These are phyloP conservation scores for Cicer bijugum DNA, from an alignment of 306 rosid species.

Conservation along the genomic window DNA sequence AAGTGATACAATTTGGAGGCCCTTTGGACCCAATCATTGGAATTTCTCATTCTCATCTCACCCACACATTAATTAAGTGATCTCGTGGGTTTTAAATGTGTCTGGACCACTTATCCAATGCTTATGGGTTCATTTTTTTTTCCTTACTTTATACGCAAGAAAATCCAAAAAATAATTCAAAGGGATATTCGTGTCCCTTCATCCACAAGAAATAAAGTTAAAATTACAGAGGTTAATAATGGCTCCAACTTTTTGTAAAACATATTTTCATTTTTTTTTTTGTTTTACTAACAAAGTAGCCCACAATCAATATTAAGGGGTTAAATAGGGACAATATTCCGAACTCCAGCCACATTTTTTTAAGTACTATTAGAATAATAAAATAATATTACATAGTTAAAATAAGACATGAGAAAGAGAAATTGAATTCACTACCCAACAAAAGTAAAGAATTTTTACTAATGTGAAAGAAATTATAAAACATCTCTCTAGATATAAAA, in stretches of 20 bases:
- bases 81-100: constrained; percentile 29
- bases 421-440: too few species aligned
- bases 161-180: constrained; percentile 38
- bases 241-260: constrained; percentile 39
- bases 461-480: too few species aligned
- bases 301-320: too few species aligned
- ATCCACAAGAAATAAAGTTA: constrained; percentile 45
- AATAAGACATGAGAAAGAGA: too few species aligned
- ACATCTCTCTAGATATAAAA: too few species aligned
- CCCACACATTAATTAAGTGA: background rate
- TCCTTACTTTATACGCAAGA: constrained; percentile 43
- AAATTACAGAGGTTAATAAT: background rate
- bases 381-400: too few species aligned
- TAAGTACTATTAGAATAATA: too few species aligned
- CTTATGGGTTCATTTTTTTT: constrained; percentile 32
- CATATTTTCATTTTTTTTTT: background rate
- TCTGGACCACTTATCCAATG: constrained; percentile 38
- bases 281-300: too few species aligned
- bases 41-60: background rate
- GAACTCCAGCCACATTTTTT: too few species aligned
- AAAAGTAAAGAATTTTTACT: too few species aligned
- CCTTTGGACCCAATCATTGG: background rate
- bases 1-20: background rate
- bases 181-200: constrained; percentile 43
- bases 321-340: too few species aligned